Evolutionary conservation across 768 basidiomycete species (phyloP), one percentile per base, ranked within the genome.

Genomic region (Thelephora ganbajun): DNA sequence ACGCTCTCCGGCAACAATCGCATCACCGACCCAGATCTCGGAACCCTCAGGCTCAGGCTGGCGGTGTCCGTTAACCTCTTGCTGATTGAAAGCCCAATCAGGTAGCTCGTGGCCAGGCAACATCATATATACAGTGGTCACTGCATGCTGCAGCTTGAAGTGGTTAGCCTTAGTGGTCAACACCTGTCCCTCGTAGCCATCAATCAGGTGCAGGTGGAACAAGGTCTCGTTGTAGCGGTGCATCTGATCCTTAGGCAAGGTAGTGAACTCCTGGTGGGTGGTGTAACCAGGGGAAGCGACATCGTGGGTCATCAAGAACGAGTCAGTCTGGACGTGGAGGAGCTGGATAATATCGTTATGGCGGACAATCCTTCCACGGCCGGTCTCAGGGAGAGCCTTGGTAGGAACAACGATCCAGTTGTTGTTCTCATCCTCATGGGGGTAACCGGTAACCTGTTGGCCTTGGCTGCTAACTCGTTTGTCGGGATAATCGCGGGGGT

Each of bases 221-320:
- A 92, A 71, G 0, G 94, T 97, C 50, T 99, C 93, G 51, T 89
- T 87, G 60, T 84, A 73, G 44, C 85, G 74, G 6, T 73, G 69
- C 48, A 78, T 67, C 53, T 94, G 87, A 51, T 87, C 82, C 58
- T 77, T 83, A 4, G 81, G 61, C 78, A 81, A 84, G 0, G 96
- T 98, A 5, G 96, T 99, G 64, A 98, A 92, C 63, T 99, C 96
- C 60, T 97, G 92, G 62, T 98, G 98, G 43, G 96, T 99, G 13
- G 96, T 83, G 83, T 90, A 93, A 44, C 92, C 75, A 4, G 96
- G 88, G 1, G 90, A 96, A 0, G 96, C 96, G 49, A 99, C 96
- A 61, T 99, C 96, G 57, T 99, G 96, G 2, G 93, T 96, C 39
- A 99, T 66, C 42, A 99, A 79, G 49, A 80, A 64, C 1, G 80